phyloP scores from a whole-genome alignment of 768 basidiomycete species.

The Tephrocybe sp. region DNA sequence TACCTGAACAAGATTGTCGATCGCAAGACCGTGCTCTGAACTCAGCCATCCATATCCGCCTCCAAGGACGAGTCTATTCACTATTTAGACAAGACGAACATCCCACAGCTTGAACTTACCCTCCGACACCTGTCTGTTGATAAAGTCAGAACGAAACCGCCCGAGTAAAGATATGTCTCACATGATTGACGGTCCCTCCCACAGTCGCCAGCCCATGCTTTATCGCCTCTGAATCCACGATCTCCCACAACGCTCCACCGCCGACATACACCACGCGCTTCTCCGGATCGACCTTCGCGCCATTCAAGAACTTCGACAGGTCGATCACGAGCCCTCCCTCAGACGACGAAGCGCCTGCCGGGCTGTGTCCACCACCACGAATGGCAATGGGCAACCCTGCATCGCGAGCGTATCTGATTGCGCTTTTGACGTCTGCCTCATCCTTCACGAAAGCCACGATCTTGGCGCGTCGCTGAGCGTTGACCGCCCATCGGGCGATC shows the following conservation, averaged over 20 bases:
- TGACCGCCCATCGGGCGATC: constrained; percentile 20
- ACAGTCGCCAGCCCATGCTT: constrained; percentile 39
- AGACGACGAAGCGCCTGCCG: constrained; percentile 34
- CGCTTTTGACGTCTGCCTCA: constrained; percentile 14
- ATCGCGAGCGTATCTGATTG: constrained; percentile 15
- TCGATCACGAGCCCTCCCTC: constrained; percentile 44
- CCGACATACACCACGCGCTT: too few relatives aligned
- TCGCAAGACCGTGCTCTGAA: constrained; percentile 47
- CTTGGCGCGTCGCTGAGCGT: too few relatives aligned
- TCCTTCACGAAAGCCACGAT: constrained; percentile 18
- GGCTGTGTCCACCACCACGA: constrained; percentile 38
- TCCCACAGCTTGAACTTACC: too few relatives aligned
- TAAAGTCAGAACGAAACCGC: too few relatives aligned
- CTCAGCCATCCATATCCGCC: too few relatives aligned
- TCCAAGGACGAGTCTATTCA: too few relatives aligned
- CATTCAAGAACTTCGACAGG: constrained; percentile 24
- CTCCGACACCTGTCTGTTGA: too few relatives aligned
- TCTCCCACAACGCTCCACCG: constrained; percentile 38
- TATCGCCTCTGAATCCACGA: constrained; percentile 37
- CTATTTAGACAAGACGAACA: too few relatives aligned
- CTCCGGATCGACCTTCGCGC: too few relatives aligned
- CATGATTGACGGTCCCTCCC: constrained; percentile 45
- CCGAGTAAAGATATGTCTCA: too few relatives aligned
- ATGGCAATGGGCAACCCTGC: constrained; percentile 30
- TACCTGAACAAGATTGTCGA: constrained; percentile 48